phyloP scores from a whole-genome alignment of 225 moss, liverwort and hornwort species.

The Bryoerythrophyllum caledonicum region DNA sequence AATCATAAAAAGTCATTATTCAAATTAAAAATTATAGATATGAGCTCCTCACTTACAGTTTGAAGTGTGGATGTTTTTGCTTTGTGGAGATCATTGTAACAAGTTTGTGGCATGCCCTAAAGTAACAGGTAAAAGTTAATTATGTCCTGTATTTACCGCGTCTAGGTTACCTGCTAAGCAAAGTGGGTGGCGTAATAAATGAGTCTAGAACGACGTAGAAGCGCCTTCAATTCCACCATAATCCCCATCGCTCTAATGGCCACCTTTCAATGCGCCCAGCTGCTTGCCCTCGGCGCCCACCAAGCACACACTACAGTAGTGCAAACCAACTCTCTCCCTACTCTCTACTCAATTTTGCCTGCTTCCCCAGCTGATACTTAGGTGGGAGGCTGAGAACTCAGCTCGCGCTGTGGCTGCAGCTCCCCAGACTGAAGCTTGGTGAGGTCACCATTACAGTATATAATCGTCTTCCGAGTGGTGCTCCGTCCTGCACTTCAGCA shows the following conservation, averaged over 20 bases:
- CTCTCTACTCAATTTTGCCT: neutral
- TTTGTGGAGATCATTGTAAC: no score
- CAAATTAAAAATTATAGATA: no score
- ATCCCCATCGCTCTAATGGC: neutral
- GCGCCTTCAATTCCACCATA: constrained; percentile 9
- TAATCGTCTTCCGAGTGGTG: neutral
- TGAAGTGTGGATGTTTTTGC: no score
- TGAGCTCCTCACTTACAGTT: no score
- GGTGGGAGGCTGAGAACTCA: neutral
- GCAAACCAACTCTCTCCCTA: neutral
- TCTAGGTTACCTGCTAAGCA: neutral
- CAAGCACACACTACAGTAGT: neutral
- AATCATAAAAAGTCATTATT: no score
- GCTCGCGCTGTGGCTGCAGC: constrained; percentile 4
- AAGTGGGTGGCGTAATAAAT: constrained; percentile 27
- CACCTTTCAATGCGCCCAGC: constrained; percentile 13
- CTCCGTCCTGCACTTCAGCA: neutral
- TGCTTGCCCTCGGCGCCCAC: neutral
- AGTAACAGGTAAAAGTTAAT: no score
- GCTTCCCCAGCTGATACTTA: neutral
- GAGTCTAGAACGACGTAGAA: neutral
- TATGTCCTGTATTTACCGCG: no score
- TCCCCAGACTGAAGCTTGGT: constrained; percentile 5
- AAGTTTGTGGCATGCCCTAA: no score
- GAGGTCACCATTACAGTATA: neutral